Evolutionary conservation across 2,329 filamentous ascomycete genomes (phyloP).

Genomic region (Grosmannia clavigera): DNA sequence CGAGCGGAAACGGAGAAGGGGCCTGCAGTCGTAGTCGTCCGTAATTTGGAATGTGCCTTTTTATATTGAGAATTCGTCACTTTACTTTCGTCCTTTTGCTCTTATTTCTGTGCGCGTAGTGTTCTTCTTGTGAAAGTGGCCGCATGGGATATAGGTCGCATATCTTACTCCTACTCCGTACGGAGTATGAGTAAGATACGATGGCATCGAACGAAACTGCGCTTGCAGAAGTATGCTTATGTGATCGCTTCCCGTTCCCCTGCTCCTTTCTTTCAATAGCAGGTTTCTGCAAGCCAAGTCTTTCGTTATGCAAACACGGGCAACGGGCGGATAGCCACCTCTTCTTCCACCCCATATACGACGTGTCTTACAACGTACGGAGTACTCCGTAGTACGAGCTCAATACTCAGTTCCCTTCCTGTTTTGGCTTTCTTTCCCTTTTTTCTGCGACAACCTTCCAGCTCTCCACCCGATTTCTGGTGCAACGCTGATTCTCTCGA

Average conservation of each 20-base stretch:
- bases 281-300: neutral
- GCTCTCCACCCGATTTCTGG: neutral
- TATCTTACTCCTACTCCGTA: too few species aligned
- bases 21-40: neutral
- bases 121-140: too few species aligned
- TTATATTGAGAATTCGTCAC: neutral
- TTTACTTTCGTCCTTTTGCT: too few species aligned
- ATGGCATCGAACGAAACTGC: too few species aligned
- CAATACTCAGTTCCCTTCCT: neutral
- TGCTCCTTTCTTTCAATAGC: too few species aligned
- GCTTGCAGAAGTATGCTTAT: too few species aligned
- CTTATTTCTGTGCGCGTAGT: too few species aligned
- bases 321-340: neutral
- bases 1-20: neutral
- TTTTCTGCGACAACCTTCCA: neutral
- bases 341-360: neutral
- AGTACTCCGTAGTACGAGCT: neutral
- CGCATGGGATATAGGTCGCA: too few species aligned
- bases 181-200: too few species aligned
- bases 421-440: too few species aligned
- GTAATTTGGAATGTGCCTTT: neutral
- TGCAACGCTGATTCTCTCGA: neutral
- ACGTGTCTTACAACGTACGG: neutral
- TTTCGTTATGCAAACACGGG: neutral
- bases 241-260: too few species aligned